A percentile compares a stretch with the other conserved stretches of the same genome.
Conservation (phyloP, 1,284 basidiomycete species). For the Phaffia rhodozyma region DNA sequence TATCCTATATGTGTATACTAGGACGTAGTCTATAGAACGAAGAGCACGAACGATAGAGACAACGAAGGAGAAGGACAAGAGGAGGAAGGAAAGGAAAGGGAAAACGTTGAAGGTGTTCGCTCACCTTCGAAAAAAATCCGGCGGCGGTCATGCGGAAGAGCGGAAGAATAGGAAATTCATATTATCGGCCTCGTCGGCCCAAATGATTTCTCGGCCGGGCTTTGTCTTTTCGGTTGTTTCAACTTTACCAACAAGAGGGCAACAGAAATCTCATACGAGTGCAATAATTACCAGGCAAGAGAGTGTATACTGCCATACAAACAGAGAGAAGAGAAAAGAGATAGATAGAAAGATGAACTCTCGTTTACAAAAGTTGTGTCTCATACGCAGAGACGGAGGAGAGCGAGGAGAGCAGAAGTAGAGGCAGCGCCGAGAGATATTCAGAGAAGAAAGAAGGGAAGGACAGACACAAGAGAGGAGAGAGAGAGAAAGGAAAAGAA, state of each 20-base stretch:
- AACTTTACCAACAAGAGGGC: too few relatives aligned
- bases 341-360: background rate
- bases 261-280: background rate
- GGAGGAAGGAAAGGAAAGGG: background rate
- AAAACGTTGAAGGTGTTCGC: background rate
- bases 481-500: background rate
- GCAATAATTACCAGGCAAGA: background rate
- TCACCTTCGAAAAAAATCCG: too few relatives aligned
- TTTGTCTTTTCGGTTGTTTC: too few relatives aligned
- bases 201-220: too few relatives aligned
- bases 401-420: background rate
- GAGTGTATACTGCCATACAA: background rate
- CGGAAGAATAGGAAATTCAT: too few relatives aligned
- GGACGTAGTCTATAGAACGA: too few relatives aligned
- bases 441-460: background rate
- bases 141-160: too few relatives aligned
- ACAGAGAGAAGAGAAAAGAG: background rate
- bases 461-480: too few relatives aligned
- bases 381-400: background rate
- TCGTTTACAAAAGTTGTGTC: background rate
- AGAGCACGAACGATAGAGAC: background rate
- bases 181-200: too few relatives aligned
- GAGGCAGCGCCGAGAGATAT: background rate
- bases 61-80: background rate
- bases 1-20: too few relatives aligned